Evolutionary conservation across 345 rosid genomes (phyloP), one percentile per base, ranked within the genome.

Genomic region (Raphanus sativus): DNA sequence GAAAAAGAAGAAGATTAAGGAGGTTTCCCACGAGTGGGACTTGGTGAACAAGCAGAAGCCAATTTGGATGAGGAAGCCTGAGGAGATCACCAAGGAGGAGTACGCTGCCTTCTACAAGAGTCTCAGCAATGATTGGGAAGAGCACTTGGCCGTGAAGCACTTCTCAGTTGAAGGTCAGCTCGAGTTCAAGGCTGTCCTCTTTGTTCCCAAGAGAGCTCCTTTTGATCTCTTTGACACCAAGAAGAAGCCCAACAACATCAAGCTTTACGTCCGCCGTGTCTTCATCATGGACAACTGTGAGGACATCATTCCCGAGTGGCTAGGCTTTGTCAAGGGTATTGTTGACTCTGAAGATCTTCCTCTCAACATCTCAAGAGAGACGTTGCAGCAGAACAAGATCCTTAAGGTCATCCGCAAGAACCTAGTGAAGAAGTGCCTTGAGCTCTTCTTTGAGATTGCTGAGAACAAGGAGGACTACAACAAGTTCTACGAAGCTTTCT

Each of bases 81-180:
- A 93, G 83, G 98, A 93, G 75, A 93, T 93, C 74, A 80, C 65
- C 2, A 93, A 93, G 87, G 98, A 93, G 69, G 98, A 93, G 33
- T 93, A 93, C 71, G 84, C 96, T 73, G 96, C 96, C 16, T 92
- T 93, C 83, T 90, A 93, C 89, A 93, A 92, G 89, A 92, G 98
- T 79, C 80, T 38, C 13, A 38, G 45, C 45, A 38, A 38, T 13
- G 45, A 38, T 3, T 38, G 45, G 52, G 52, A 45, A 45, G 52
- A 45, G 6, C 52, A 45, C 52, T 45, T 45, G 52, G 52, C 52
- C 15, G 52, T 45, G 52, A 45, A 45, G 15, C 52, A 45, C 1
- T 45, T 45, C 2, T 45, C 52, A 1, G 52, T 45, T 12, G 52
- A 45, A 12, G 52, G 52, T 3, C 52, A 45, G 52, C 52, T 45